Conservation (phyloP, 257 asterid species). For the Nicotiana tabacum region DNA sequence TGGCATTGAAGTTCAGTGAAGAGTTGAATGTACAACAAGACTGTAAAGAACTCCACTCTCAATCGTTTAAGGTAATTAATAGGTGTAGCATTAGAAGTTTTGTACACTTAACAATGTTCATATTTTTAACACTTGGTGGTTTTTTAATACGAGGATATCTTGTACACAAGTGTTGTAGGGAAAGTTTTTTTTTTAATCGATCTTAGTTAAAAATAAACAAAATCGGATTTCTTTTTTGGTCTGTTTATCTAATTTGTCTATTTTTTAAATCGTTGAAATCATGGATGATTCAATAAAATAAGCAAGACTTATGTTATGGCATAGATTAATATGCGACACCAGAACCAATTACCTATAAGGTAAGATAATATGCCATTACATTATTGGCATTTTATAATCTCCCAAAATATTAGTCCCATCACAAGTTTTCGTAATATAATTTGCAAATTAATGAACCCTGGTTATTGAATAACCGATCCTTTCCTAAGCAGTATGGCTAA, state of each 20-base stretch:
- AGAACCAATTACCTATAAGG: background rate
- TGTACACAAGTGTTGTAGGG: background rate
- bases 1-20: background rate
- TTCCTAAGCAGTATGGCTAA: too few relatives aligned
- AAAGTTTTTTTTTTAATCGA: background rate
- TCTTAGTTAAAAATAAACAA: background rate
- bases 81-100: conserved; percentile 2
- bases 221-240: background rate
- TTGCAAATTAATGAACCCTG: too few relatives aligned
- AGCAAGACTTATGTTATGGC: background rate
- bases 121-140: background rate
- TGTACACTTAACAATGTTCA: background rate
- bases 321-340: background rate
- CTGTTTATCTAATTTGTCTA: too few relatives aligned
- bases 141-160: background rate
- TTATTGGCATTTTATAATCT: too few relatives aligned
- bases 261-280: background rate
- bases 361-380: too few relatives aligned
- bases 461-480: too few relatives aligned
- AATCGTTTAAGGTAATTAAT: background rate
- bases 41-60: background rate
- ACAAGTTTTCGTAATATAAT: too few relatives aligned
- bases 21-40: background rate
- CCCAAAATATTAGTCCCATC: too few relatives aligned
- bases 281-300: background rate